A percentile compares a stretch with the other conserved stretches of the same genome.
Conservation (phyloP, 805 yeast species). For the Wickerhamiella hasegawae region DNA sequence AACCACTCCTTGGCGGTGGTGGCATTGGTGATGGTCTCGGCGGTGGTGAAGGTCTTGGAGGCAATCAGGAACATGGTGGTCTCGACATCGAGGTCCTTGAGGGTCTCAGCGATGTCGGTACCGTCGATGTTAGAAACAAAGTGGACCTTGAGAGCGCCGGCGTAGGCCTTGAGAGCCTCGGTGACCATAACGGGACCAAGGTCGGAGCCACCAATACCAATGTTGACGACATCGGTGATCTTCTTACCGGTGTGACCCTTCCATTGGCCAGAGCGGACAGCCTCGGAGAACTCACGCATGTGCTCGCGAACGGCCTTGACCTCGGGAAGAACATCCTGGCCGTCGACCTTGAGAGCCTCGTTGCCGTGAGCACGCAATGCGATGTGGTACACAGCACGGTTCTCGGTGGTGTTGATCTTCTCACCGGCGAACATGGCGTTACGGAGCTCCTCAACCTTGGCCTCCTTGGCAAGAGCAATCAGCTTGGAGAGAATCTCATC, state of each 20-base stretch:
- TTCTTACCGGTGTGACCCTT: slow-evolving; percentile 91
- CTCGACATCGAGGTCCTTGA: slow-evolving; percentile 67
- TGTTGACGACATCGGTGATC: slow-evolving; percentile 88
- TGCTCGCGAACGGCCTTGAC: slow-evolving; percentile 84
- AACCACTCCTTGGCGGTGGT: slow-evolving; percentile 93
- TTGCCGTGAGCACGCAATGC: slow-evolving; percentile 88
- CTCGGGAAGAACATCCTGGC: slow-evolving; percentile 75
- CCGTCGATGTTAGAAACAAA: slow-evolving; percentile 98
- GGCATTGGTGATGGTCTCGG: slow-evolving; percentile 95
- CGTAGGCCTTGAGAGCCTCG: slow-evolving; percentile 88
- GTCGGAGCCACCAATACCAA: slow-evolving; percentile 98
- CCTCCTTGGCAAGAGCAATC: slow-evolving; percentile 73
- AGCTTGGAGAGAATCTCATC: slow-evolving; percentile 61
- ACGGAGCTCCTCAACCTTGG: slow-evolving; percentile 72
- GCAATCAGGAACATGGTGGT: slow-evolving; percentile 78
- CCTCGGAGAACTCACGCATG: slow-evolving; percentile 89
- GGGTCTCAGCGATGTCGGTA: slow-evolving; percentile 85
- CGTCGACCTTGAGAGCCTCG: slow-evolving; percentile 79
- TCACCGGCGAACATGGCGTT: slow-evolving; percentile 86
- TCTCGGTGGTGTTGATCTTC: slow-evolving; percentile 90
- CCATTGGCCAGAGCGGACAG: slow-evolving; percentile 87
- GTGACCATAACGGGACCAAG: slow-evolving; percentile 99
- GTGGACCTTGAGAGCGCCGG: slow-evolving; percentile 54
- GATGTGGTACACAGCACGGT: slow-evolving; percentile 83
- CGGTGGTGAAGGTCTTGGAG: slow-evolving; percentile 97